Evolutionary conservation across 768 basidiomycete species (phyloP).

Genomic region (Suillus fuscotomentosus): DNA sequence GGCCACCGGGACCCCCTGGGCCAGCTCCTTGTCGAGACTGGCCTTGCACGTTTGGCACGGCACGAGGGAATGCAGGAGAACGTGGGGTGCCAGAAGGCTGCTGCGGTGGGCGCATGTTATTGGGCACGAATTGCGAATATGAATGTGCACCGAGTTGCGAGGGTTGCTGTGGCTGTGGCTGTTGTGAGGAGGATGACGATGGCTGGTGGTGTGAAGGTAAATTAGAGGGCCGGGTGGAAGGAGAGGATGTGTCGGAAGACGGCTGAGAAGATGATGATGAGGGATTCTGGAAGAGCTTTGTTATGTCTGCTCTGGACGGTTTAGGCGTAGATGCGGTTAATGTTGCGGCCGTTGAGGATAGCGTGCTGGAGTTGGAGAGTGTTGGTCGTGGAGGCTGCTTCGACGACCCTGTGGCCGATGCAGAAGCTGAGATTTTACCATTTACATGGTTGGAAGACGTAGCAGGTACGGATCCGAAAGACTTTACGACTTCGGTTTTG

Average conservation of each 20-base stretch:
- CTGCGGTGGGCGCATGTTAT: slow-evolving; percentile 39
- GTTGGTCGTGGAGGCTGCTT: slow-evolving; percentile 27
- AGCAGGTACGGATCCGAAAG: slow-evolving; percentile 78
- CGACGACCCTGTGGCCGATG: slow-evolving; percentile 39
- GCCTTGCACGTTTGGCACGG: slow-evolving; percentile 52
- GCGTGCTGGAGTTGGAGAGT: slow-evolving; percentile 26
- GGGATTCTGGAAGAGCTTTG: slow-evolving; percentile 40
- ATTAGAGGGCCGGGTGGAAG: slow-evolving; percentile 51
- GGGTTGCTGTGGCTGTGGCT: slow-evolving; percentile 26
- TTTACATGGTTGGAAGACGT: slow-evolving; percentile 52
- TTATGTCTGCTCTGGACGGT: slow-evolving; percentile 37
- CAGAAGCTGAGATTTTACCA: slow-evolving; percentile 55
- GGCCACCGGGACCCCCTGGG: slow-evolving; percentile 52
- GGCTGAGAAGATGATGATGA: slow-evolving; percentile 44
- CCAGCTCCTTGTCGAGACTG: slow-evolving; percentile 46
- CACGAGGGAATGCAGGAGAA: slow-evolving; percentile 65
- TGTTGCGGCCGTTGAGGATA: slow-evolving; percentile 30
- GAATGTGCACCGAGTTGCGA: slow-evolving; percentile 44
- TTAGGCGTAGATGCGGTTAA: slow-evolving; percentile 31
- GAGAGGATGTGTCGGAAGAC: slow-evolving; percentile 55
- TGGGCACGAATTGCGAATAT: slow-evolving; percentile 50
- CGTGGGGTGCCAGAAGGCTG: slow-evolving; percentile 54
- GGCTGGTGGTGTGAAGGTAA: slow-evolving; percentile 51
- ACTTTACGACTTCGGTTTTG: slow-evolving; percentile 73
- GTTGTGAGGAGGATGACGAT: slow-evolving; percentile 28